A percentile compares a stretch with the other conserved stretches of the same genome.
These are phyloP conservation scores for Penicilliopsis zonata DNA, from an alignment of 495 filamentous ascomycete genomes.

Conservation along the genomic window DNA sequence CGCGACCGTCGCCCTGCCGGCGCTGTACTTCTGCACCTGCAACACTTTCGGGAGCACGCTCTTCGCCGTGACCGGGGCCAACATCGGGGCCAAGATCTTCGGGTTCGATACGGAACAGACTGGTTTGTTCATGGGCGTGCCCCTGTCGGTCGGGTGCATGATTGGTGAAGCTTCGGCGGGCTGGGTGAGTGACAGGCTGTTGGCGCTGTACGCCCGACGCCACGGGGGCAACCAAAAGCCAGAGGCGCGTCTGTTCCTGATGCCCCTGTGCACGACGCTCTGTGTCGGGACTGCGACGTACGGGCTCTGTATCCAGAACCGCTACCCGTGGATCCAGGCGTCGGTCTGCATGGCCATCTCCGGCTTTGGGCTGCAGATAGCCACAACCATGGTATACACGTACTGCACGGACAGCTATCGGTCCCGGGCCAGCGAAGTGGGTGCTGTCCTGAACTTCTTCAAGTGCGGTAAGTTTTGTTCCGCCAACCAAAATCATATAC, in stretches of 20 bases:
- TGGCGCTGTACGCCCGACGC: constrained; percentile 8
- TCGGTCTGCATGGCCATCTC: constrained; percentile 19
- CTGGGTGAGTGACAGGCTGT: constrained; percentile 17
- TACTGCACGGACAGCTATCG: constrained; percentile 26
- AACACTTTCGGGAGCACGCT: constrained; percentile 14
- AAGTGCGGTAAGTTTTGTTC: no score
- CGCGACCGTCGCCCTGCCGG: constrained; percentile 11
- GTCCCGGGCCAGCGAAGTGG: constrained; percentile 26
- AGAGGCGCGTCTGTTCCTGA: constrained; percentile 15
- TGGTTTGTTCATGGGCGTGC: constrained; percentile 16
- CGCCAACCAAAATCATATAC: no score
- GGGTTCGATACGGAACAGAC: constrained; percentile 16
- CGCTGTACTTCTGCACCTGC: constrained; percentile 10
- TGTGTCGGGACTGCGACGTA: constrained; percentile 14
- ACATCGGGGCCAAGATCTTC: constrained; percentile 11
- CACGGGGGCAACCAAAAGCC: constrained; percentile 14
- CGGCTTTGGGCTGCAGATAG: constrained; percentile 17
- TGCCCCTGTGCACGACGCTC: constrained; percentile 8
- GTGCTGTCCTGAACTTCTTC: constrained; percentile 27
- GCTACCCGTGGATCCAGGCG: constrained; percentile 7
- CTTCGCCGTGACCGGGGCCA: constrained; percentile 15
- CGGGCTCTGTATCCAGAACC: constrained; percentile 10
- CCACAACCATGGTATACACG: constrained; percentile 17
- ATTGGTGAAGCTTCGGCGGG: constrained; percentile 19
- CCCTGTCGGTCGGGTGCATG: constrained; percentile 14